A percentile compares a stretch with the other conserved stretches of the same genome.
These are phyloP conservation scores for Salix caprea DNA, from an alignment of 345 rosid species.

Conservation along the genomic window DNA sequence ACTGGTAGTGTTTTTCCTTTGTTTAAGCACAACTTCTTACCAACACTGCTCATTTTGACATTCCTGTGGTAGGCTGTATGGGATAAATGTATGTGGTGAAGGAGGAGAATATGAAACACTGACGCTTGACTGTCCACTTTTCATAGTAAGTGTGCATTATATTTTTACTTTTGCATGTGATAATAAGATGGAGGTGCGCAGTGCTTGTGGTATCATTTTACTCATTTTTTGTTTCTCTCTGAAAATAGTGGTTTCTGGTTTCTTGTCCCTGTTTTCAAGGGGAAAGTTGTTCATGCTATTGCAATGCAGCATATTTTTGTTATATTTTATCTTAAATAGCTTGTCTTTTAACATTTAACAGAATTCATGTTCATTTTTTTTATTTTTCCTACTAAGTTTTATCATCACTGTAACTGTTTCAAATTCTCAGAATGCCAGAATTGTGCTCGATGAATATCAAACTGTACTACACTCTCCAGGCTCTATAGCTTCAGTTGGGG, in stretches of 20 bases:
- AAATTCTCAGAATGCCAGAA: slow-evolving; percentile 66
- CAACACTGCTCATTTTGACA: slow-evolving; percentile 7
- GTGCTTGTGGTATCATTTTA: background rate
- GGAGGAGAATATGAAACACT: slow-evolving; percentile 97
- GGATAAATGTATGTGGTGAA: slow-evolving; percentile 94
- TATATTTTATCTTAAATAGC: background rate
- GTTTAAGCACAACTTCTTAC: background rate
- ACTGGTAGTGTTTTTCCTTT: background rate
- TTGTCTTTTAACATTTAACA: background rate
- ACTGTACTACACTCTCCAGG: slow-evolving; percentile 73
- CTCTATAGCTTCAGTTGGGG: slow-evolving; percentile 90
- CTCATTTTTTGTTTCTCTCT: background rate
- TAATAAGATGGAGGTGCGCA: background rate
- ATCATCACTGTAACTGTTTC: slow-evolving; percentile 9
- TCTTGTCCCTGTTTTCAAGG: background rate
- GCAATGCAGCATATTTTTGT: background rate
- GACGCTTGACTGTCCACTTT: slow-evolving; percentile 95
- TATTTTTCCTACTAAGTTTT: background rate
- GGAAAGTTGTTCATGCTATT: background rate
- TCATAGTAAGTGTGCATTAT: slow-evolving; percentile 48
- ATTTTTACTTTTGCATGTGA: background rate
- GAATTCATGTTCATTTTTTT: slow-evolving; percentile 3
- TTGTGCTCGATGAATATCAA: slow-evolving; percentile 75
- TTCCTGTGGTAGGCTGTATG: slow-evolving; percentile 55
- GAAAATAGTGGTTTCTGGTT: background rate